Evolutionary conservation across 73 alveolate genomes (phyloP), one percentile per base, ranked within the genome.

Genomic region (Strombidium stylifer): DNA sequence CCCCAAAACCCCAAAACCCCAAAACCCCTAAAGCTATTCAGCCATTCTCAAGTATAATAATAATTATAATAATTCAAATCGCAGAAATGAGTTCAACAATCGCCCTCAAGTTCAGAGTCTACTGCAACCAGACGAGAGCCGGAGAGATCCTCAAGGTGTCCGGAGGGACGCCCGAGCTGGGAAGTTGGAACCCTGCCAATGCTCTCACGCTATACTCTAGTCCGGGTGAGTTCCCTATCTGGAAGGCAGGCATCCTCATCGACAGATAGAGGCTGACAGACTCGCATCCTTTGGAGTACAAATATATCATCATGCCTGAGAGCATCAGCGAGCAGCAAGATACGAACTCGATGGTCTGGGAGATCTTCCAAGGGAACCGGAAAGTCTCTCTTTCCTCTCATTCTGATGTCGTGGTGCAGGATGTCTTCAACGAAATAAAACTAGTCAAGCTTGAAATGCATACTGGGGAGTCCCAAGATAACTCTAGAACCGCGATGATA

Each of bases 211-310:
- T 59, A 32, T 20, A 40, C 6, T 37, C 73, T 2, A 39, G 49
- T 10, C 60, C 73, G 5, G 2, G 40, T 18, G 73, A 59, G 16
- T 59, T 59, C 48, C 73, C 73, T 20, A 12, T 59, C 30, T 59
- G 73, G 73, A 4, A 26, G 24, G 70, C 56, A 3, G 15, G 20
- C 3, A 54, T 56, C 3, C 15, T 3, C 34, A 35, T 56, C 6
- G 70, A 56, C 23, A 52, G 56, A 8, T 2, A 4, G 4, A 31
- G 39, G 16, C 31, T 56, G 35, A 15, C 34, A 16, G 21, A 56
- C 42, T 3, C 16, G 26, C 34, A 56, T 32, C 11, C 39, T 28
- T 19, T 59, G 20, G 60, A 59, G 35, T 59, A 59, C 48, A 59
- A 59, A 20, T 59, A 59, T 24, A 58, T 59, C 30, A 59, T 59